These are phyloP conservation scores for Dioscorea dumetorum DNA, from an alignment of 106 monocot species.

Conservation along the genomic window DNA sequence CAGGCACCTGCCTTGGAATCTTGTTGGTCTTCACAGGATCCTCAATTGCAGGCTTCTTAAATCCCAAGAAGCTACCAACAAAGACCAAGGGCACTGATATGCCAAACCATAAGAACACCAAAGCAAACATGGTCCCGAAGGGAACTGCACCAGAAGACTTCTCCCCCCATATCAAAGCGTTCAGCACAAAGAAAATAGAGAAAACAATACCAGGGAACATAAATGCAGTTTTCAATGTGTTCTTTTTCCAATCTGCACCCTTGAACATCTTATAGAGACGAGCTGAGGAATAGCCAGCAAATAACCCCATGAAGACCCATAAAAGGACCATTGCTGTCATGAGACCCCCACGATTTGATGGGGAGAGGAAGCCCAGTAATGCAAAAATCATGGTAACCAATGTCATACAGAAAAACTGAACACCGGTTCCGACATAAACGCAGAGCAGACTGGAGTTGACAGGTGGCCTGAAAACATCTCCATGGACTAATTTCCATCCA, in stretches of 20 bases:
- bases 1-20: slow-evolving; percentile 30
- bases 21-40: slow-evolving; percentile 30
- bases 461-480: slow-evolving; percentile 49
- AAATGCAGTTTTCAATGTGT: slow-evolving; percentile 50
- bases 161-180: slow-evolving; percentile 55
- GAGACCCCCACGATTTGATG: slow-evolving; percentile 45
- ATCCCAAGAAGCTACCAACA: slow-evolving; percentile 30
- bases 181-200: slow-evolving; percentile 43
- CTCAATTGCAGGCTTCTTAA: slow-evolving; percentile 22
- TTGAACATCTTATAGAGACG: slow-evolving; percentile 57
- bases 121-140: slow-evolving; percentile 30
- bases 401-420: slow-evolving; percentile 54
- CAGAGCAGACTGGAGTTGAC: slow-evolving; percentile 37
- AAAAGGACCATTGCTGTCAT: slow-evolving; percentile 56
- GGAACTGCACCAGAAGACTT: slow-evolving; percentile 50
- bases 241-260: slow-evolving; percentile 58
- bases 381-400: slow-evolving; percentile 59
- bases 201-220: slow-evolving; percentile 39
- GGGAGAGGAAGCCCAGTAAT: slow-evolving; percentile 42
- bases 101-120: slow-evolving; percentile 31
- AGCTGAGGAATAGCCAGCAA: slow-evolving; percentile 43
- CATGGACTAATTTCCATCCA: slow-evolving; percentile 60
- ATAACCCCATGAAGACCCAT: slow-evolving; percentile 56
- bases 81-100: slow-evolving; percentile 33
- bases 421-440: slow-evolving; percentile 52